Conservation (phyloP, 2,329 filamentous ascomycete genomes). For the Aspergillus quadrilineatus region DNA sequence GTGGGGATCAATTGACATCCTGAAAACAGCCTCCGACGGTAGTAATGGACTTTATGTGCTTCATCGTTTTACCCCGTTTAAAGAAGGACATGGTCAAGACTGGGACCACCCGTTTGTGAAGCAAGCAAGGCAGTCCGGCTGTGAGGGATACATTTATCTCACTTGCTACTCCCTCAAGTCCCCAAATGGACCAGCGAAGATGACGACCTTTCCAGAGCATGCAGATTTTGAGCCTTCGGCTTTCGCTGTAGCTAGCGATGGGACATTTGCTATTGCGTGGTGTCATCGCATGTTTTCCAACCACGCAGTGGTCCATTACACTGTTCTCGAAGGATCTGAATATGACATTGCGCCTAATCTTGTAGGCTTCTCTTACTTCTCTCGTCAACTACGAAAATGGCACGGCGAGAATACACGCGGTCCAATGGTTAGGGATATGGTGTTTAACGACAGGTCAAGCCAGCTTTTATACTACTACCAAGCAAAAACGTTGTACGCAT, state of each 20-base stretch:
- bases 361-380: constrained; percentile 7
- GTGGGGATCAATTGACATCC: constrained; percentile 30
- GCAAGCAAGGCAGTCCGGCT: constrained; percentile 28
- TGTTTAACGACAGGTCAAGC: constrained; percentile 37
- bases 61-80: constrained; percentile 31
- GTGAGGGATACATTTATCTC: constrained; percentile 27
- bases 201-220: constrained; percentile 32
- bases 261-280: constrained; percentile 42
- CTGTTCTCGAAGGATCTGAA: constrained; percentile 7
- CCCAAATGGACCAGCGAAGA: constrained; percentile 15
- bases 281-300: constrained; percentile 25
- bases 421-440: constrained; percentile 29
- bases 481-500: constrained; percentile 34
- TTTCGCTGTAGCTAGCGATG: constrained; percentile 24
- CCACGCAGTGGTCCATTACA: constrained; percentile 35
- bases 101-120: constrained; percentile 34
- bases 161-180: constrained; percentile 26
- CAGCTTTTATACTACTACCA: constrained; percentile 40
- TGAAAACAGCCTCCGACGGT: constrained; percentile 29
- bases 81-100: constrained; percentile 21
- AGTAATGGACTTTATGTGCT: constrained; percentile 30
- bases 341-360: constrained; percentile 11
- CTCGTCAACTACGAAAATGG: constrained; percentile 1
- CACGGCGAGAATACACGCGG: constrained; percentile 12
- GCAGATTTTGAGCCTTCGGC: constrained; percentile 31